Evolutionary conservation across 371 early-diverging fungal species (phyloP).

Genomic region (Encephalitozoon romaleae): DNA sequence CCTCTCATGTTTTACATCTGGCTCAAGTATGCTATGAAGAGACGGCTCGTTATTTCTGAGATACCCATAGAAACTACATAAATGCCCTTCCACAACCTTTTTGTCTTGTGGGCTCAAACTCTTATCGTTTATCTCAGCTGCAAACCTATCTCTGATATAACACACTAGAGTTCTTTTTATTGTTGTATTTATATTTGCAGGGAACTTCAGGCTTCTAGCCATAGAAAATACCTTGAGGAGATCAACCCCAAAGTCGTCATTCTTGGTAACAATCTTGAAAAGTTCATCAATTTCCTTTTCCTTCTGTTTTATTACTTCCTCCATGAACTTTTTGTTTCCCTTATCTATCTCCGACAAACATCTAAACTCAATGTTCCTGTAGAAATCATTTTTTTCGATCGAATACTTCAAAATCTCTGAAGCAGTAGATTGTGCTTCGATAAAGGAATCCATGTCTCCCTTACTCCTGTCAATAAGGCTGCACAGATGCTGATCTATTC

Average conservation of each 20-base stretch:
- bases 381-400: neutral
- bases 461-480: neutral
- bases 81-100: neutral
- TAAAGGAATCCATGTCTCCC: neutral
- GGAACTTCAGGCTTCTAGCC: neutral
- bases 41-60: neutral
- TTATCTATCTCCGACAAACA: neutral
- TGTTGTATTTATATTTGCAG: neutral
- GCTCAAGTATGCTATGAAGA: neutral
- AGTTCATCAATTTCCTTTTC: neutral
- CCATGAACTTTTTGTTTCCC: neutral
- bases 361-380: neutral
- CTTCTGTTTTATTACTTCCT: neutral
- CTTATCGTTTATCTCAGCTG: neutral
- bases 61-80: conserved; percentile 7
- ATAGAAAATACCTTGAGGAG: neutral
- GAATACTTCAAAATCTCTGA: neutral
- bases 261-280: neutral
- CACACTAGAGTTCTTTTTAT: neutral
- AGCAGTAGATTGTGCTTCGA: neutral
- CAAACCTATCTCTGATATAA: neutral
- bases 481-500: conserved; percentile 19
- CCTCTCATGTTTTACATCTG: neutral
- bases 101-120: neutral
- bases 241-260: neutral